phyloP scores from a whole-genome alignment of 2,329 filamentous ascomycete genomes.

The Elsinoe necatrix region DNA sequence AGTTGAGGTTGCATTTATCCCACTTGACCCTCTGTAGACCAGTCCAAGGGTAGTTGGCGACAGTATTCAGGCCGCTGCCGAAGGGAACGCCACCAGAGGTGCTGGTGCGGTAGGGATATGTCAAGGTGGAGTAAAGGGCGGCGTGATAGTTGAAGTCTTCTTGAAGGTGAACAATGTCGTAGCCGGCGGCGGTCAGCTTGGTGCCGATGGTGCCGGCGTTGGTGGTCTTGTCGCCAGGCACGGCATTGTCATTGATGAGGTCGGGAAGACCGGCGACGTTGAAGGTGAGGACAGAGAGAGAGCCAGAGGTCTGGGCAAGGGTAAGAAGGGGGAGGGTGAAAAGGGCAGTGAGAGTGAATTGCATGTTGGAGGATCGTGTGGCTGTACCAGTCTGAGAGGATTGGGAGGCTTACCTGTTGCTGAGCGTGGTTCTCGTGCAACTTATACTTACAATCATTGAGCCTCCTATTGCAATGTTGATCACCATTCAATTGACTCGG shows the following conservation, averaged over 20 bases:
- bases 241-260: constrained; percentile 50
- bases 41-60: constrained; percentile 51
- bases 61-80: constrained; percentile 56
- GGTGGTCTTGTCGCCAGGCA: constrained; percentile 52
- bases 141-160: constrained; percentile 65
- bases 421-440: background rate
- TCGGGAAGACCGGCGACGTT: constrained; percentile 54
- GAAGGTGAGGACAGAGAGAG: constrained; percentile 48
- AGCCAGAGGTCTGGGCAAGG: constrained; percentile 28
- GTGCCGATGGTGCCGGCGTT: constrained; percentile 51
- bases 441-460: background rate
- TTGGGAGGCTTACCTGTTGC: background rate
- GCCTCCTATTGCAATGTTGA: background rate
- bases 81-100: constrained; percentile 58
- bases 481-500: background rate
- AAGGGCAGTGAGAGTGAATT: constrained; percentile 3
- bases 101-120: constrained; percentile 51
- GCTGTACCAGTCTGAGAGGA: background rate
- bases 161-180: constrained; percentile 57
- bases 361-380: background rate
- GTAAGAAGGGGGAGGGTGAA: constrained; percentile 13
- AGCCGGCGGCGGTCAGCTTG: constrained; percentile 48
- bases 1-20: constrained; percentile 49
- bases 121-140: constrained; percentile 52
- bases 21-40: constrained; percentile 52